A percentile compares a stretch with the other conserved stretches of the same genome.
Evolutionary conservation across 2,329 filamentous ascomycete species (phyloP).

Genomic region (Zasmidium citrigriseum): DNA sequence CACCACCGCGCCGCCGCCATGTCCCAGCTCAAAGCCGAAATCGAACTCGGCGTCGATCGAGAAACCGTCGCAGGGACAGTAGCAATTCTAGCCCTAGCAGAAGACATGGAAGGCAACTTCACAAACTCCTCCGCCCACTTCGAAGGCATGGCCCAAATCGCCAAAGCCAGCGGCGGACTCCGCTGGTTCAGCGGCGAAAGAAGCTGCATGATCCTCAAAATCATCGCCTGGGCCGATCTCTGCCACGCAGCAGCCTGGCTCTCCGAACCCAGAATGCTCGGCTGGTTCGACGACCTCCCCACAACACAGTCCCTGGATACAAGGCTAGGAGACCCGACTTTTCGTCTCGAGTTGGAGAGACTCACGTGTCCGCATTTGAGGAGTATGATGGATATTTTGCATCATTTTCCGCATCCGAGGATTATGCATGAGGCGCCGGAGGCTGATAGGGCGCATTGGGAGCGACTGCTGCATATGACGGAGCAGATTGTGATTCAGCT

Average conservation of each 20-base stretch:
- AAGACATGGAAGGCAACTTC: background rate
- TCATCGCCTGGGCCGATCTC: background rate
- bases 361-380: background rate
- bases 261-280: background rate
- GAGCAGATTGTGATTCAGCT: background rate
- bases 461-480: background rate
- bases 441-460: background rate
- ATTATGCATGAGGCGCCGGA: background rate
- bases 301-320: background rate
- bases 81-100: background rate
- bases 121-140: background rate
- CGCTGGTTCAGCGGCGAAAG: background rate
- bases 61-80: background rate
- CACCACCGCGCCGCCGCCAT: background rate
- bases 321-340: background rate
- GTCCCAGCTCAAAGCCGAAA: background rate
- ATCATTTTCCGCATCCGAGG: background rate
- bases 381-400: background rate
- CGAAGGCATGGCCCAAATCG: background rate
- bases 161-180: background rate
- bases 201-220: background rate
- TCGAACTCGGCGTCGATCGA: background rate
- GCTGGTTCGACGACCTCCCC: background rate
- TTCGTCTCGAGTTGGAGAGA: background rate
- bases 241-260: background rate